Conservation (phyloP, 768 basidiomycete species). For the Xerocomus spinulosus region DNA sequence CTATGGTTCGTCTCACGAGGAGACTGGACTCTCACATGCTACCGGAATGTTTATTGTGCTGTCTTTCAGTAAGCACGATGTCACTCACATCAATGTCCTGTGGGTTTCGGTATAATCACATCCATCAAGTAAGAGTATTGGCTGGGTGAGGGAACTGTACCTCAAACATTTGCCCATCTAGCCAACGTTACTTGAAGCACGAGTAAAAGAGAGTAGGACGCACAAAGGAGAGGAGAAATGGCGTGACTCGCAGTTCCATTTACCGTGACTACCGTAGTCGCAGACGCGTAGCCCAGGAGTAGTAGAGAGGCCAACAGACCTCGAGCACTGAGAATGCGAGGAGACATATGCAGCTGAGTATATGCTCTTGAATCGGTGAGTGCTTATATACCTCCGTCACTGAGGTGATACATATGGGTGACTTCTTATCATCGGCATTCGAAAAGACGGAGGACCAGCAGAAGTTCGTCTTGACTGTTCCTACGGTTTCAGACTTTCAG, state of each 20-base stretch:
- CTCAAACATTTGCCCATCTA: slow-evolving; percentile 59
- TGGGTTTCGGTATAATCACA: not conserved
- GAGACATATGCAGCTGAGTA: slow-evolving; percentile 3
- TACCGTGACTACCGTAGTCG: slow-evolving; percentile 36
- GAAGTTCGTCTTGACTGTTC: no score
- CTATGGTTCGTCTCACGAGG: not conserved
- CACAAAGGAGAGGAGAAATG: slow-evolving; percentile 50
- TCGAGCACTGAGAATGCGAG: not conserved
- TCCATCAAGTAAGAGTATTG: not conserved
- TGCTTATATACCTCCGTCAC: no score
- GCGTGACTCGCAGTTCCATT: slow-evolving; percentile 46
- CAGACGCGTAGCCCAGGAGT: slow-evolving; percentile 1
- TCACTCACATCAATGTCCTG: slow-evolving; percentile 57
- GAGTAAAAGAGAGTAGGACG: not conserved
- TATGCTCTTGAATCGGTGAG: no score
- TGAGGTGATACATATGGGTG: not conserved
- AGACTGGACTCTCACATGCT: slow-evolving; percentile 31
- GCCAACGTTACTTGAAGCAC: not conserved
- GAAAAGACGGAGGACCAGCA: no score
- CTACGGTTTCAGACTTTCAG: no score
- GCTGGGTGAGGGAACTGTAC: slow-evolving; percentile 23
- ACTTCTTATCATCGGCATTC: no score
- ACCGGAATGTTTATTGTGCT: not conserved
- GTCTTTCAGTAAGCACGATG: not conserved
- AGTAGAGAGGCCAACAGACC: not conserved